Evolutionary conservation across 176 grass and related monocot species (phyloP), one percentile per base, ranked within the genome.

Genomic region (Triticum timopheevii): DNA sequence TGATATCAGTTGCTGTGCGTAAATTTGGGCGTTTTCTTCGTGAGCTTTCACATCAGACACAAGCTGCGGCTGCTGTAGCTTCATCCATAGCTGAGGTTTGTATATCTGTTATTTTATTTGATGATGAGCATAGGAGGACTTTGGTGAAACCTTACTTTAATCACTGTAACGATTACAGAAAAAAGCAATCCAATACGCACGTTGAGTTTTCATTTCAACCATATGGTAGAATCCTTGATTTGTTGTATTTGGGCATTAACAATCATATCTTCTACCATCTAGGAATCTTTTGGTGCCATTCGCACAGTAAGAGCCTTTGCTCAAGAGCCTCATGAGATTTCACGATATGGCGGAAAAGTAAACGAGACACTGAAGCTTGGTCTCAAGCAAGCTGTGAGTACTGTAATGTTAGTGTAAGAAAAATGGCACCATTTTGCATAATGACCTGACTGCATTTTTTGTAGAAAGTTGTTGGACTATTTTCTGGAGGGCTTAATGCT

Each of bases 241-340:
- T 13, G 65, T 86, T 69, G 15, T 52, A 31, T 76, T 80, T 87
- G 22, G 84, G 36, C 25, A 42, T 86, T 91, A 88, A 88, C 44
- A 87, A 61, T 19, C 39, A 19, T 91, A 52, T 88, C 47, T 85
- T 77, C 63, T 73, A 39, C 24, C 58, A 61, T 92, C 73, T 89
- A 99, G 94, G 94, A 99, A 94, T 94, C 97, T 62, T 96, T 99
- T 91, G 97, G 92, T 72, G 94, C 94, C 39, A 93, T 99, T 69
- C 94, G 94, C 67, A 99, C 97, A 49, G 92, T 99, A 88, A 93
- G 97, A 85, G 94, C 92, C 64, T 99, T 99, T 72, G 97, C 94
- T 72, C 97, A 94, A 78, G 97, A 99, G 86, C 73, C 62, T 88
- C 84, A 96, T 61, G 94, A 94, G 79, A 80, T 94, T 83, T 96